A percentile compares a stretch with the other conserved stretches of the same genome.
Evolutionary conservation across 345 rosid species (phyloP).

Genomic region (Kandelia obovata): DNA sequence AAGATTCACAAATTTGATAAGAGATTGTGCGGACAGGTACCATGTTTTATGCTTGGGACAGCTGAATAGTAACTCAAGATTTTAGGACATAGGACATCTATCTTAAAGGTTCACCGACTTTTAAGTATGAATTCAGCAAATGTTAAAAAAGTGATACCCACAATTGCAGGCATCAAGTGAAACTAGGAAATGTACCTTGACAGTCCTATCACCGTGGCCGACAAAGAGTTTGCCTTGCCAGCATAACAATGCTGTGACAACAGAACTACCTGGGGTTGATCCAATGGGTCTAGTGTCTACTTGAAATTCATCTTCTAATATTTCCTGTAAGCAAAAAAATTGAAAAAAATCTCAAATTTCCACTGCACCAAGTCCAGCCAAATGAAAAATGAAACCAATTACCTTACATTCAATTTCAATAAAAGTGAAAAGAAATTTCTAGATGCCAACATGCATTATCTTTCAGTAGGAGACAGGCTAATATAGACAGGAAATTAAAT

Average conservation of each 20-base stretch:
- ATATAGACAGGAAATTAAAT: neutral
- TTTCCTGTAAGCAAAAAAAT: constrained; percentile 44
- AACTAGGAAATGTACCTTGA: constrained; percentile 46
- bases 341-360: constrained; percentile 3
- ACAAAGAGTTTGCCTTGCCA: constrained; percentile 81
- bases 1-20: no score
- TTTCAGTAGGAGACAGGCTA: no score
- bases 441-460: neutral
- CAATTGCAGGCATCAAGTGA: neutral
- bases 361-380: neutral
- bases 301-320: constrained; percentile 61
- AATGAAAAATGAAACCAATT: neutral
- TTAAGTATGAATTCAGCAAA: neutral
- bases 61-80: no score
- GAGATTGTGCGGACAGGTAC: no score
- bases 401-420: neutral
- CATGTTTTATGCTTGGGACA: no score
- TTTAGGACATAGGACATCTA: no score
- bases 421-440: constrained; percentile 1
- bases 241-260: constrained; percentile 57
- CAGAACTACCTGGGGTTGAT: constrained; percentile 64
- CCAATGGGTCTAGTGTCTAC: constrained; percentile 52
- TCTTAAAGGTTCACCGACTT: no score
- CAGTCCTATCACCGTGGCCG: constrained; percentile 58
- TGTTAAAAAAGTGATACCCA: neutral